Percentiles rank a stretch among this genome's conserved stretches.
phyloP scores from a whole-genome alignment of 164 flowering plant species.

The Vitis cinerea region DNA sequence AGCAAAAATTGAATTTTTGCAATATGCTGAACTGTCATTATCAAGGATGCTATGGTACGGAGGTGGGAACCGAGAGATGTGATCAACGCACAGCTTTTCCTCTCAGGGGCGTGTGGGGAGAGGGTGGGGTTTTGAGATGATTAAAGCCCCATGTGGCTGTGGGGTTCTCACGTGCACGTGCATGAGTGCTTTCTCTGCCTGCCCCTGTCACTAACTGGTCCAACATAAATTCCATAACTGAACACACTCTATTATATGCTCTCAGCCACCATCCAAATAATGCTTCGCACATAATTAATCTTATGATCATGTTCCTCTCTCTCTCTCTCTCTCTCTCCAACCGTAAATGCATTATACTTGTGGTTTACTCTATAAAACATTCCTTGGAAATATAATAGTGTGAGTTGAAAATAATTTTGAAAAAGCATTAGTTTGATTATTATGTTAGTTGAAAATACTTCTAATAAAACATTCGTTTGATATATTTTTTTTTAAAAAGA shows the following conservation, averaged over 20 bases:
- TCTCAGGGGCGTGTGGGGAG: constrained; percentile 7
- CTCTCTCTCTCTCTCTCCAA: not conserved
- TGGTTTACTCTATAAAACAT: too few relatives aligned
- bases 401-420: too few relatives aligned
- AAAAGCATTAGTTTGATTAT: too few relatives aligned
- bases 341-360: too few relatives aligned
- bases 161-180: constrained; percentile 57
- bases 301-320: constrained; percentile 2
- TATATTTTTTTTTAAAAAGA: too few relatives aligned
- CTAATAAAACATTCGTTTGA: too few relatives aligned
- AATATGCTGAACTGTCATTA: constrained; percentile 22
- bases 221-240: not conserved
- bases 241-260: too few relatives aligned
- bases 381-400: too few relatives aligned
- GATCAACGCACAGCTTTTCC: too few relatives aligned
- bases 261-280: too few relatives aligned
- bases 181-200: constrained; percentile 25
- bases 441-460: too few relatives aligned
- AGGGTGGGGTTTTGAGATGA: constrained; percentile 21
- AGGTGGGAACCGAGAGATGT: not conserved
- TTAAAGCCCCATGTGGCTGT: constrained; percentile 53
- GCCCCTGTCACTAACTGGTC: constrained; percentile 12
- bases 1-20: too few relatives aligned
- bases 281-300: not conserved
- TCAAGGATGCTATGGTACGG: constrained; percentile 22